A percentile compares a stretch with the other conserved stretches of the same genome.
These are phyloP conservation scores for Euphorbia lathyris DNA, from an alignment of 345 rosid genomes.

Conservation along the genomic window DNA sequence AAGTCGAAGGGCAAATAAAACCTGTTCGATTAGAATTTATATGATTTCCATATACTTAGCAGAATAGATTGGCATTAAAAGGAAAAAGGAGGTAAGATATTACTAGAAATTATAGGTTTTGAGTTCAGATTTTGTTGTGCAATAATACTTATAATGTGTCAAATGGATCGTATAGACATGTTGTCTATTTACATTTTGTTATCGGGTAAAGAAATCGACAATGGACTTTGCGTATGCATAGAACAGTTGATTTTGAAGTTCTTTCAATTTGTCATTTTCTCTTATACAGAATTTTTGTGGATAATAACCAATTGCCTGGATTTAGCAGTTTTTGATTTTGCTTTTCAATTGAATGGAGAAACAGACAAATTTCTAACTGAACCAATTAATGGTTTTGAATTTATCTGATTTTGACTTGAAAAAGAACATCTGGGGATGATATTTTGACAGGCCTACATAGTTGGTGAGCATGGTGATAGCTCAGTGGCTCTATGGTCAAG, in stretches of 20 bases:
- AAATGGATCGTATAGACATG: no score
- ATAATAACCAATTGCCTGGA: not conserved
- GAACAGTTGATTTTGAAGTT: no score
- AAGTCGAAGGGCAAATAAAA: no score
- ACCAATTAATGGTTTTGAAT: not conserved
- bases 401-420: not conserved
- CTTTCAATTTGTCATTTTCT: no score
- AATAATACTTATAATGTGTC: no score
- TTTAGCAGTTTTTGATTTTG: not conserved
- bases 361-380: not conserved
- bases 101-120: not conserved
- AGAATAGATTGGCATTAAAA: no score
- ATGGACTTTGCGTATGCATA: not conserved
- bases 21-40: no score
- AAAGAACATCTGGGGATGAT: not conserved
- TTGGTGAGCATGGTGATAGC: slow-evolving; percentile 96
- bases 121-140: no score
- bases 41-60: not conserved
- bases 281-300: no score
- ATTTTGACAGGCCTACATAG: slow-evolving; percentile 56
- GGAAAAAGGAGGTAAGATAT: not conserved
- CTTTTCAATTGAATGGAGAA: not conserved
- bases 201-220: no score
- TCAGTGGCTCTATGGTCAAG: slow-evolving; percentile 97
- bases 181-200: no score